Conservation (phyloP, 192 early-diverging fungal species). For the Coemansia sp. region DNA sequence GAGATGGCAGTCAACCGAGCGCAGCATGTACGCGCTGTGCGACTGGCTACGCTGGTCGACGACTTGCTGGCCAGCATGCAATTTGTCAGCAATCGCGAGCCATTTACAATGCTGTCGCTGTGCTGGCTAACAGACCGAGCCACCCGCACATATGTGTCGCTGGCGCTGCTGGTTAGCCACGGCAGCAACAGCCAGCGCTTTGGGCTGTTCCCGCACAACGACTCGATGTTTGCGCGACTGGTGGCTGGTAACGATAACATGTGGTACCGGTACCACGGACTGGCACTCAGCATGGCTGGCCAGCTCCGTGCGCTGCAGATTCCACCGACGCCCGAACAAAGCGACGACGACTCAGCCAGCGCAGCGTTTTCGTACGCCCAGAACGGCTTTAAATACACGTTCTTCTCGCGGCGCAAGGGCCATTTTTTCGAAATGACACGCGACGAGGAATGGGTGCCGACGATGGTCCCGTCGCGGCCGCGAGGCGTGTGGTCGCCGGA, state of each 20-base stretch:
- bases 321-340: conserved; percentile 6
- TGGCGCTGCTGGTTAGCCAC: conserved; percentile 45
- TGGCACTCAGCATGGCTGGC: neutral
- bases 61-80: conserved; percentile 21
- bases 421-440: conserved; percentile 51
- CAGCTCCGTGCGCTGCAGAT: neutral
- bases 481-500: conserved; percentile 30
- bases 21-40: conserved; percentile 13
- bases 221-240: conserved; percentile 37
- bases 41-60: conserved; percentile 15
- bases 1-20: conserved; percentile 28
- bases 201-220: conserved; percentile 49
- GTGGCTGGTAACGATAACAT: conserved; percentile 26
- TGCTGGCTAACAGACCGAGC: conserved; percentile 38
- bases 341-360: conserved; percentile 11
- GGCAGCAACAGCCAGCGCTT: conserved; percentile 39
- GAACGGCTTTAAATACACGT: conserved; percentile 38
- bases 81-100: conserved; percentile 24
- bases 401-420: conserved; percentile 40
- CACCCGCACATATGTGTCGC: conserved; percentile 21
- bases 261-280: conserved; percentile 38
- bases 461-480: conserved; percentile 26
- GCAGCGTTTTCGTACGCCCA: conserved; percentile 44
- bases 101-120: conserved; percentile 37
- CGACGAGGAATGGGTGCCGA: conserved; percentile 47